Percentiles rank a stretch among this genome's conserved stretches.
These are phyloP conservation scores for Eutrema yunnanense DNA, from an alignment of 345 rosid species.

Conservation along the genomic window DNA sequence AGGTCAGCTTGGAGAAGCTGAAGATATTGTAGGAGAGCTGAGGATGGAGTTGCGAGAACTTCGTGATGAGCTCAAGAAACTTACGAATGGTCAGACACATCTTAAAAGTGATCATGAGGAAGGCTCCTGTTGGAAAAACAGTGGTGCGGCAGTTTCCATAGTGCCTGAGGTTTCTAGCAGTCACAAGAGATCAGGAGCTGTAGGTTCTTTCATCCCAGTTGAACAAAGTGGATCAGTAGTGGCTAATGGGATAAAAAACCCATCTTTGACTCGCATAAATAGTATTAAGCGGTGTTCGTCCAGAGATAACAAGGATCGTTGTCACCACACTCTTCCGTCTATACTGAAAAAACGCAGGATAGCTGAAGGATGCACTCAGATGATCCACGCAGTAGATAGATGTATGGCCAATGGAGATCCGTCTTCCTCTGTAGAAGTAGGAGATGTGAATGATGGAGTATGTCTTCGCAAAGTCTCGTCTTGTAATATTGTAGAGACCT, in stretches of 20 bases:
- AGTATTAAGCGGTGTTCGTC: slow-evolving; percentile 38
- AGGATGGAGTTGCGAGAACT: slow-evolving; percentile 61
- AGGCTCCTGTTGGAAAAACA: background rate
- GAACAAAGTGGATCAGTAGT: slow-evolving; percentile 22
- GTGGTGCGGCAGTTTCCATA: slow-evolving; percentile 21
- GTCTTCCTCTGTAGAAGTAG: slow-evolving; percentile 16
- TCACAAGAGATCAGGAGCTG: slow-evolving; percentile 23
- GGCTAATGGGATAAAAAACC: slow-evolving; percentile 29
- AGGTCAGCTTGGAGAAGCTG: slow-evolving; percentile 86
- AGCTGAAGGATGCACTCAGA: slow-evolving; percentile 56
- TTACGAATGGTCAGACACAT: slow-evolving; percentile 18
- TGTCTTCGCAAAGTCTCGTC: background rate
- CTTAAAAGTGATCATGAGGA: slow-evolving; percentile 1
- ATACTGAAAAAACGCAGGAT: slow-evolving; percentile 58
- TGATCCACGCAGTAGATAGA: slow-evolving; percentile 51
- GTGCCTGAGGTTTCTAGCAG: slow-evolving; percentile 26
- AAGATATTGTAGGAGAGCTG: slow-evolving; percentile 78
- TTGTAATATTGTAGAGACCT: slow-evolving; percentile 11
- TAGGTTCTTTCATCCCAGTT: slow-evolving; percentile 30
- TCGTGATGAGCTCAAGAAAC: slow-evolving; percentile 56
- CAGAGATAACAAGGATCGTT: slow-evolving; percentile 37
- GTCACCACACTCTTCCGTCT: slow-evolving; percentile 59
- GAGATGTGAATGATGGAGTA: slow-evolving; percentile 6
- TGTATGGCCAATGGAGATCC: slow-evolving; percentile 22
- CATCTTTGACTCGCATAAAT: slow-evolving; percentile 25